Percentiles rank a stretch among this genome's conserved stretches.
Conservation (phyloP, 139 green algal species). For the Chlamydomonas eustigma region DNA sequence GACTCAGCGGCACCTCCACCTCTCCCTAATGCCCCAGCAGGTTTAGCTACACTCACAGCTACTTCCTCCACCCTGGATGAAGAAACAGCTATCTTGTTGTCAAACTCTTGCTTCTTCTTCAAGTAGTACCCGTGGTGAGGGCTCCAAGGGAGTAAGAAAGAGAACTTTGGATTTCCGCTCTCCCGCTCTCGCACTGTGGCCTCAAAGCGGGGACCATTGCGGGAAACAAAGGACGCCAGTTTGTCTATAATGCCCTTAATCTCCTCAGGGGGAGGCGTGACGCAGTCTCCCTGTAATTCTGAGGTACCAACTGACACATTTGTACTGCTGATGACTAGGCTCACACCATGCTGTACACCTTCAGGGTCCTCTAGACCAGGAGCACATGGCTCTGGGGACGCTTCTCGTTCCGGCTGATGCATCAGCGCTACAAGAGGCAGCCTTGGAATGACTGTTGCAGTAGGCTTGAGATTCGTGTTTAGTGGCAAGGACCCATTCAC, state of each 20-base stretch:
- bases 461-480: too few relatives aligned
- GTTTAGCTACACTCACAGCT: not conserved
- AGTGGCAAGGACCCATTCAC: too few relatives aligned
- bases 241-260: slow-evolving; percentile 31
- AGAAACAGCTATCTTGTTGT: not conserved
- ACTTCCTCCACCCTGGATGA: not conserved
- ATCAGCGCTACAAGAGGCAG: not conserved
- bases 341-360: too few relatives aligned
- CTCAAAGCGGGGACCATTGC: slow-evolving; percentile 35
- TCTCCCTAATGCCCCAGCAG: too few relatives aligned
- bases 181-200: slow-evolving; percentile 49
- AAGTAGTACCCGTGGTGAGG: slow-evolving; percentile 31
- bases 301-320: too few relatives aligned
- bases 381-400: not conserved
- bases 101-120: not conserved
- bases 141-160: slow-evolving; percentile 52
- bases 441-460: too few relatives aligned
- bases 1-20: too few relatives aligned
- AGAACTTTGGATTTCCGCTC: slow-evolving; percentile 53
- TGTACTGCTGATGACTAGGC: too few relatives aligned
- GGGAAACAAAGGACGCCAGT: slow-evolving; percentile 28
- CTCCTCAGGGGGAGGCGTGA: slow-evolving; percentile 7
- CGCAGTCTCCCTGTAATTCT: too few relatives aligned
- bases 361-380: too few relatives aligned
- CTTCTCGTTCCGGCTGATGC: not conserved